Conservation (phyloP, 2,329 filamentous ascomycete species). For the Pestalotiopsis sp. region DNA sequence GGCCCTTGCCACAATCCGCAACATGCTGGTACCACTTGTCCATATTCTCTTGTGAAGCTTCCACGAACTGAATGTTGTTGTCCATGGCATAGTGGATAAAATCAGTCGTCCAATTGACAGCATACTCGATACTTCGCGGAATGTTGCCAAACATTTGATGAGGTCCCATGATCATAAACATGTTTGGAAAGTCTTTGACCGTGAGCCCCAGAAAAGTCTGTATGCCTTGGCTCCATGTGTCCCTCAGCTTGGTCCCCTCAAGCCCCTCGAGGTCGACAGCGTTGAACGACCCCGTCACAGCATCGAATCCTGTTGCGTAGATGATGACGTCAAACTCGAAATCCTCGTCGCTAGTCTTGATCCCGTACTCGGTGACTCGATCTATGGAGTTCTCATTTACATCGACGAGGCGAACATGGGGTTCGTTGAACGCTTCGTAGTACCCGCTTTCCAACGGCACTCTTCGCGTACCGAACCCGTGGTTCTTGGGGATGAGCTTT, state of each 20-base stretch:
- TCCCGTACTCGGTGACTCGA: conserved; percentile 35
- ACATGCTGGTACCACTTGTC: conserved; percentile 50
- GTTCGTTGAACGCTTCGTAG: conserved; percentile 48
- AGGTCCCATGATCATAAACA: conserved; percentile 47
- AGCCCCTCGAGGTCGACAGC: conserved; percentile 35
- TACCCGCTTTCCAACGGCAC: conserved; percentile 48
- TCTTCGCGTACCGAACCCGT: conserved; percentile 47
- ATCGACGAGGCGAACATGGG: conserved; percentile 48
- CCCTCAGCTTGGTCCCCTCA: conserved; percentile 29
- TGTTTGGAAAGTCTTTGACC: conserved; percentile 46
- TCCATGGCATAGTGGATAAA: conserved; percentile 34
- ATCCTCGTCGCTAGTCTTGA: conserved; percentile 32
- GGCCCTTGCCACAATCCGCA: conserved; percentile 42
- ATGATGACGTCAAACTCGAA: conserved; percentile 37
- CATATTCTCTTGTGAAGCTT: conserved; percentile 40
- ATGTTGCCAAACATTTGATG: conserved; percentile 47
- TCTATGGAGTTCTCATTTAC: conserved; percentile 43
- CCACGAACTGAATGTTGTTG: conserved; percentile 35
- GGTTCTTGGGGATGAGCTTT: conserved; percentile 35
- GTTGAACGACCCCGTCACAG: conserved; percentile 36
- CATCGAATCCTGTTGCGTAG: conserved; percentile 45
- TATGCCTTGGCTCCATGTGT: conserved; percentile 38
- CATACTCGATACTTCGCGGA: conserved; percentile 30
- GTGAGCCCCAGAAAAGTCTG: conserved; percentile 44
- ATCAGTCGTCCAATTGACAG: conserved; percentile 38